phyloP scores from a whole-genome alignment of 306 rosid genomes.

The Citrullus colocynthis region DNA sequence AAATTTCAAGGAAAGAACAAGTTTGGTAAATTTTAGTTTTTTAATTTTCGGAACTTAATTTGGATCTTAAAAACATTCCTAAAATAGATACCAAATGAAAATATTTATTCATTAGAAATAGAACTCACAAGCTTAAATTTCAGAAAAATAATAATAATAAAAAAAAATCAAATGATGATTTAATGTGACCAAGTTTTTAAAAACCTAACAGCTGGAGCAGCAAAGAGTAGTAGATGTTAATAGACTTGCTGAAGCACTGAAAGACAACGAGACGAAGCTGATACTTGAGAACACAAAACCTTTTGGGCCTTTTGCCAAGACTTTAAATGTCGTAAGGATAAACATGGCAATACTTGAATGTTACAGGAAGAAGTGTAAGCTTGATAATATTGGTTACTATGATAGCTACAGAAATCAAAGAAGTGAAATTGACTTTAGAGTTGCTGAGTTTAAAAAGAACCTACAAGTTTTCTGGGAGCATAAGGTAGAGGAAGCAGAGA shows the following conservation, averaged over 20 bases:
- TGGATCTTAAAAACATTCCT: no score
- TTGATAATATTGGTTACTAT: conserved; percentile 25
- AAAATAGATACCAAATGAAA: no score
- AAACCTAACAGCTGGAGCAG: not conserved
- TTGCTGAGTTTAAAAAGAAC: not conserved
- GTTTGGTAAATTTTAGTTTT: no score
- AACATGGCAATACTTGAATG: conserved; percentile 45
- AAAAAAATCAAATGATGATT: no score
- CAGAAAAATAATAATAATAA: no score
- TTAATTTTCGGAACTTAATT: no score
- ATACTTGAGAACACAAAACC: not conserved
- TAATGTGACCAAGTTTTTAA: no score
- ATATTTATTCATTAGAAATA: no score
- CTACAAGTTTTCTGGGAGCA: conserved; percentile 38
- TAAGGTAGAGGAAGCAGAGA: conserved; percentile 29
- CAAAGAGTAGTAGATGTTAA: not conserved
- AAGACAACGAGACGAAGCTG: not conserved
- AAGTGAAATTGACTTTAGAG: not conserved
- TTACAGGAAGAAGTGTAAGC: conserved; percentile 36
- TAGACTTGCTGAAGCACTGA: conserved; percentile 1
- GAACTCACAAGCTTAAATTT: no score
- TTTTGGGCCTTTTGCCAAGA: not conserved
- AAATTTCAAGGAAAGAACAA: no score
- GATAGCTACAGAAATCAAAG: conserved; percentile 27
- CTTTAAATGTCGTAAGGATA: conserved; percentile 21